Percentiles rank a stretch among this genome's conserved stretches.
These are phyloP conservation scores for Neolecta irregularis DNA, from an alignment of 1,139 yeast genomes.

Conservation along the genomic window DNA sequence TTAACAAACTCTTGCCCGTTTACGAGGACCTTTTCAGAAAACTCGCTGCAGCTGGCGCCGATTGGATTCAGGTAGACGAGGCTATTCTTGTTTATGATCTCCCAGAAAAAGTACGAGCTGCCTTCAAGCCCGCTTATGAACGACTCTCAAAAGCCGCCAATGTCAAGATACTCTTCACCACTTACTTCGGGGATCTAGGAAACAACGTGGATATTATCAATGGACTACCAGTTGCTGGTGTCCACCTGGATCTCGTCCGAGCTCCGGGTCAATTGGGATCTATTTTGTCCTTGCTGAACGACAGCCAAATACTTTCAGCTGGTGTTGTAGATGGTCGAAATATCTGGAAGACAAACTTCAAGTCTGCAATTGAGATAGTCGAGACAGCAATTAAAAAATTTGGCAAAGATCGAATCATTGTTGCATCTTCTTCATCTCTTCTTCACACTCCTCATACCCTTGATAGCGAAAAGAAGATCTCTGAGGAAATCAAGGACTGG, in stretches of 20 bases:
- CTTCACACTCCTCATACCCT: slow-evolving; percentile 98
- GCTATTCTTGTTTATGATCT: slow-evolving; percentile 91
- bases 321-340: slow-evolving; percentile 99
- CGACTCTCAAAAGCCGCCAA: slow-evolving; percentile 46
- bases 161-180: slow-evolving; percentile 69
- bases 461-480: slow-evolving; percentile 76
- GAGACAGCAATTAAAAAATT: slow-evolving; percentile 68
- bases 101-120: slow-evolving; percentile 66
- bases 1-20: slow-evolving; percentile 80
- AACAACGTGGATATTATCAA: slow-evolving; percentile 86
- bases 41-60: slow-evolving; percentile 90
- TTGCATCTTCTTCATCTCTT: slow-evolving; percentile 90
- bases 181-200: slow-evolving; percentile 96
- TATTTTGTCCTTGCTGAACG: slow-evolving; percentile 48
- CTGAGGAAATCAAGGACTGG: slow-evolving; percentile 88
- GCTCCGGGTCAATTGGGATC: slow-evolving; percentile 90
- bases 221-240: slow-evolving; percentile 82
- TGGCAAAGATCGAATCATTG: slow-evolving; percentile 78
- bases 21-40: slow-evolving; percentile 77
- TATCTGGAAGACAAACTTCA: slow-evolving; percentile 94
- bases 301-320: slow-evolving; percentile 69
- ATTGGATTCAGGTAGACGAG: slow-evolving; percentile 90
- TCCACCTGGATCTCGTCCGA: slow-evolving; percentile 94
- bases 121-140: slow-evolving; percentile 77
- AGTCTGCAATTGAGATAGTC: slow-evolving; percentile 70